Conservation (phyloP, 257 asterid species). For the Capsicum chinense region DNA sequence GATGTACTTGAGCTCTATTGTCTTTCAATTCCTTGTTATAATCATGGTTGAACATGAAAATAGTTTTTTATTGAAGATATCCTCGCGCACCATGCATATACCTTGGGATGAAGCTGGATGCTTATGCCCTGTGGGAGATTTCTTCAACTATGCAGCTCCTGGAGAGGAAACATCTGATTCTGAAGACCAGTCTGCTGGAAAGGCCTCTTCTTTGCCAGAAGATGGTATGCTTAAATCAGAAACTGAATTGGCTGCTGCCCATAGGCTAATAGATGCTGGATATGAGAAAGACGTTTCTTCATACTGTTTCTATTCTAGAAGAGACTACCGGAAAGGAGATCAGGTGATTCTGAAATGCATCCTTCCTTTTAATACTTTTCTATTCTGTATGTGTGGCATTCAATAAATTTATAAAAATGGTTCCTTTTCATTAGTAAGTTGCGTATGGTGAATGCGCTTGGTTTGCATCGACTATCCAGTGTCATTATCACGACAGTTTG, state of each 20-base stretch:
- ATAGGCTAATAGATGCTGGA: slow-evolving; percentile 78
- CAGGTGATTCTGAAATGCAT: slow-evolving; percentile 57
- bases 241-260: slow-evolving; percentile 29
- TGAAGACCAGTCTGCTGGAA: slow-evolving; percentile 32
- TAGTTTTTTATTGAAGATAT: slow-evolving; percentile 57
- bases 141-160: slow-evolving; percentile 88
- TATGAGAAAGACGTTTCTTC: slow-evolving; percentile 59
- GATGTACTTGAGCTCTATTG: slow-evolving; percentile 5
- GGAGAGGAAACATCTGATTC: slow-evolving; percentile 50
- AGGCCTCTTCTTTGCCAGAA: slow-evolving; percentile 34
- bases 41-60: not conserved
- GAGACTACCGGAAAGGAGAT: slow-evolving; percentile 73
- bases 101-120: slow-evolving; percentile 92
- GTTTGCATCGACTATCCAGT: not conserved
- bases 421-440: not conserved
- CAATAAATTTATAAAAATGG: not conserved
- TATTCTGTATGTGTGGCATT: not conserved
- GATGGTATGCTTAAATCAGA: slow-evolving; percentile 28
- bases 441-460: not conserved
- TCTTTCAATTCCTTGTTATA: not conserved
- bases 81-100: slow-evolving; percentile 93
- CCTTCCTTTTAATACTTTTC: not conserved
- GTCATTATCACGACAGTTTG: not conserved
- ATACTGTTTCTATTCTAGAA: slow-evolving; percentile 80
- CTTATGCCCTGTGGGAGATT: slow-evolving; percentile 93